phyloP scores from a whole-genome alignment of 2,329 filamentous ascomycete species.

The Colletotrichum gloeosporioides region DNA sequence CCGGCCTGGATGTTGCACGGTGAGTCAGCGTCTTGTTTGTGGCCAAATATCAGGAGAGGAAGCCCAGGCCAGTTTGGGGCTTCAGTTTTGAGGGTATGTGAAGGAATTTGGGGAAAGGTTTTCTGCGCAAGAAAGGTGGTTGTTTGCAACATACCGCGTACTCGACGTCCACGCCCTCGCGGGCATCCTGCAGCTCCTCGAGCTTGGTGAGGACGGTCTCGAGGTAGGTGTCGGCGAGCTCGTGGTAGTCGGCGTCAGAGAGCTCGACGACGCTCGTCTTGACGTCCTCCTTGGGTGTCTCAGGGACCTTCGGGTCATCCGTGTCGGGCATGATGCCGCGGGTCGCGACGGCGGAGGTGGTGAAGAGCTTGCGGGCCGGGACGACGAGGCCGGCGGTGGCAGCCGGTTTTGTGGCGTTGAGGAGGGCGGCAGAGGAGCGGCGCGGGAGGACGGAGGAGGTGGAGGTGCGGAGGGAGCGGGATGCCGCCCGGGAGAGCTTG shows the following conservation, averaged over 20 bases:
- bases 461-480: conserved; percentile 35
- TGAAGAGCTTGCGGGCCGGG: conserved; percentile 31
- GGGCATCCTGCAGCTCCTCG: conserved; percentile 76
- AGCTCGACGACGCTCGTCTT: conserved; percentile 62
- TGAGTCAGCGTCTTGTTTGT: conserved; percentile 1
- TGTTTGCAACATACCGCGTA: conserved; percentile 70
- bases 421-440: background rate
- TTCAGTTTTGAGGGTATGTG: accelerated
- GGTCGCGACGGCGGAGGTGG: conserved; percentile 29
- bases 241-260: conserved; percentile 75
- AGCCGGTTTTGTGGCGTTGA: conserved; percentile 4
- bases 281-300: conserved; percentile 46
- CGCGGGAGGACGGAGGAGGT: conserved; percentile 17
- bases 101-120: background rate
- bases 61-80: conserved; percentile 15
- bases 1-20: conserved; percentile 67
- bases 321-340: conserved; percentile 67
- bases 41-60: background rate
- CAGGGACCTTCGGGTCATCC: conserved; percentile 53
- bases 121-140: background rate
- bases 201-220: conserved; percentile 61
- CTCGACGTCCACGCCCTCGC: conserved; percentile 84
- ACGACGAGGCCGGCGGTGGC: conserved; percentile 22
- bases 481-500: conserved; percentile 43
- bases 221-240: conserved; percentile 78